phyloP scores from a whole-genome alignment of 2,329 filamentous ascomycete genomes.

The Stagonosporopsis cucurbitacearum region DNA sequence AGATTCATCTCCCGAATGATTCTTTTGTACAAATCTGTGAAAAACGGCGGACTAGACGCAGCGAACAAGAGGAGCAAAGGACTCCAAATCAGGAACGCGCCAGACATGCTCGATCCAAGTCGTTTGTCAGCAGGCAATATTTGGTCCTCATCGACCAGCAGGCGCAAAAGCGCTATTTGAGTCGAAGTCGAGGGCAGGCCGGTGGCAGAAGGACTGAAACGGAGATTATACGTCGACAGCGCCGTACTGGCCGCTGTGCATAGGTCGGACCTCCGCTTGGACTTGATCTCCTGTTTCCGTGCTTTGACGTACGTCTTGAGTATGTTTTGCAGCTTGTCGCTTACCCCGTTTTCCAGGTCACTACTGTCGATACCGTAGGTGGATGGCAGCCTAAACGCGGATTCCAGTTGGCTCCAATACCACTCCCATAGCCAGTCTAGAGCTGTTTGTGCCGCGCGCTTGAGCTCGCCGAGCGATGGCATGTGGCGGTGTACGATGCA shows the following conservation, averaged over 20 bases:
- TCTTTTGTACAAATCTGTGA: conserved; percentile 45
- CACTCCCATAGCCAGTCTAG: conserved; percentile 87
- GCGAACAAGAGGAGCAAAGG: conserved; percentile 48
- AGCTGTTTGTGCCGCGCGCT: conserved; percentile 71
- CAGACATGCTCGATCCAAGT: conserved; percentile 47
- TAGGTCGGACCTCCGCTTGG: conserved; percentile 1
- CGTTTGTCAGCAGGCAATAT: conserved; percentile 47
- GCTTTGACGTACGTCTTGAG: conserved; percentile 45
- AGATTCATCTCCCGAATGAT: conserved; percentile 48
- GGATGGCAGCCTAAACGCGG: conserved; percentile 25
- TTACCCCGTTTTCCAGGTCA: background rate
- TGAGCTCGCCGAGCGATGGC: conserved; percentile 75
- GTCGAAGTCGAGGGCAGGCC: conserved; percentile 19
- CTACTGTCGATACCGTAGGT: background rate
- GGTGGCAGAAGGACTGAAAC: conserved; percentile 12
- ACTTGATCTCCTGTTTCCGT: conserved; percentile 42
- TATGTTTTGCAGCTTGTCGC: conserved; percentile 33
- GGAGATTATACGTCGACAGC: conserved; percentile 22
- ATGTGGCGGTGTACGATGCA: conserved; percentile 90
- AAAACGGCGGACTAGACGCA: conserved; percentile 43
- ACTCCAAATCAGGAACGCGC: conserved; percentile 56
- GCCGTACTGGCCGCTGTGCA: conserved; percentile 28
- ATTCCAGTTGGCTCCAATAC: conserved; percentile 72
- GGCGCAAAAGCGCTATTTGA: conserved; percentile 8
- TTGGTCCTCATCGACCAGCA: background rate